These are phyloP conservation scores for Heterobasidion occidentale DNA, from an alignment of 1,284 basidiomycete species.

Conservation along the genomic window DNA sequence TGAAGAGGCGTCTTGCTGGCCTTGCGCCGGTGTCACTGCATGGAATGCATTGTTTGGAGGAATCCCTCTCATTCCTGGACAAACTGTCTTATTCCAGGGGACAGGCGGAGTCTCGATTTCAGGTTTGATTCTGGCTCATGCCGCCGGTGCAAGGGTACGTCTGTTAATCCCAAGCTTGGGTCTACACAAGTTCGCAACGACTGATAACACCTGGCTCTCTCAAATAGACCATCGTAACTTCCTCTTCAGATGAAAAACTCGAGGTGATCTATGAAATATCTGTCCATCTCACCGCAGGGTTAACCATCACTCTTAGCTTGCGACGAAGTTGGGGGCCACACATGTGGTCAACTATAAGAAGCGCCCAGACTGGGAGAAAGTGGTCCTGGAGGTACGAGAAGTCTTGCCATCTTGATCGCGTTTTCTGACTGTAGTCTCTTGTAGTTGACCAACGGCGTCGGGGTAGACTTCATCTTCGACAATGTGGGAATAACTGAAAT, in stretches of 20 bases:
- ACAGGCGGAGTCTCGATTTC: constrained; percentile 15
- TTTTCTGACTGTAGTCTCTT: neutral
- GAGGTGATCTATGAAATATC: constrained; percentile 12
- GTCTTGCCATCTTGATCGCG: neutral
- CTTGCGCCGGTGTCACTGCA: constrained; percentile 13
- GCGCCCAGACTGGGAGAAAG: constrained; percentile 34
- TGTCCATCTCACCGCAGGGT: neutral
- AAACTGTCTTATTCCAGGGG: constrained; percentile 6
- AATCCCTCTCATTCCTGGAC: constrained; percentile 2
- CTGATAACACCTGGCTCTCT: neutral
- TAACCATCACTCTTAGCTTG: constrained; percentile 15
- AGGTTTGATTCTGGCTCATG: constrained; percentile 8
- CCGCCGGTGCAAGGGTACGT: constrained; percentile 39
- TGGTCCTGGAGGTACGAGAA: constrained; percentile 14
- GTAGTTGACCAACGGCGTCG: constrained; percentile 23
- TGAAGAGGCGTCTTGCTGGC: constrained; percentile 43
- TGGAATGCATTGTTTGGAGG: constrained; percentile 7
- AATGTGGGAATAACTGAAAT: constrained; percentile 34
- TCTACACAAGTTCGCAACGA: neutral
- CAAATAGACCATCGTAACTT: constrained; percentile 37
- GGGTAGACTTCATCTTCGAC: constrained; percentile 37
- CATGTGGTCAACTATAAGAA: constrained; percentile 51
- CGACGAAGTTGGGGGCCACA: constrained; percentile 38
- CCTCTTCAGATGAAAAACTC: constrained; percentile 54
- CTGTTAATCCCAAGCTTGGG: neutral